These are phyloP conservation scores for Colletotrichum liriopes DNA, from an alignment of 2,329 filamentous ascomycete genomes.

Conservation along the genomic window DNA sequence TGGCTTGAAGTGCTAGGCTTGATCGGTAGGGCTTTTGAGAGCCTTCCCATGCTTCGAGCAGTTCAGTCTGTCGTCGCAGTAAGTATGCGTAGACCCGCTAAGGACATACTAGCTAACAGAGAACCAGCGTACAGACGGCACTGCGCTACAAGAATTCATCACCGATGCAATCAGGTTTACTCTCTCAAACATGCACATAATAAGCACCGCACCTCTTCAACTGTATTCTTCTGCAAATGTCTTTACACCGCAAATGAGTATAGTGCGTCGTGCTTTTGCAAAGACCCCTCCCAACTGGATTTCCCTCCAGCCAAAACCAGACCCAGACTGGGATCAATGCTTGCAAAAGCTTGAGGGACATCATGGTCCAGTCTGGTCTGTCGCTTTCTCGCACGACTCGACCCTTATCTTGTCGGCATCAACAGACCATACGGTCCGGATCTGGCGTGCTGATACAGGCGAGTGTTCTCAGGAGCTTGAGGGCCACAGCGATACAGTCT, in stretches of 20 bases:
- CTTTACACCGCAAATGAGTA: neutral
- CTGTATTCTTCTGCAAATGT: neutral
- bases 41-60: neutral
- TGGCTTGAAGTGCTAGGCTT: slow-evolving; percentile 59
- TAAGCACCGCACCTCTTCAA: neutral
- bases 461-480: neutral
- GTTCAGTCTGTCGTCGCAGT: neutral
- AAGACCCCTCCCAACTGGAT: neutral
- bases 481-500: neutral
- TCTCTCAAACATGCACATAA: neutral
- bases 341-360: neutral
- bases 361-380: fast-evolving
- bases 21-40: slow-evolving; percentile 45
- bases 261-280: neutral
- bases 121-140: neutral
- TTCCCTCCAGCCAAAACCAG: neutral
- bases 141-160: neutral
- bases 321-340: neutral
- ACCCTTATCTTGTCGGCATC: neutral
- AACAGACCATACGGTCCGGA: fast-evolving
- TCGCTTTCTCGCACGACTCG: neutral
- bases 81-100: neutral
- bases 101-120: neutral
- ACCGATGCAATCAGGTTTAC: neutral
- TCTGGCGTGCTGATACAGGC: neutral